phyloP scores from a whole-genome alignment of 306 rosid genomes.

The Notholithocarpus densiflorus region DNA sequence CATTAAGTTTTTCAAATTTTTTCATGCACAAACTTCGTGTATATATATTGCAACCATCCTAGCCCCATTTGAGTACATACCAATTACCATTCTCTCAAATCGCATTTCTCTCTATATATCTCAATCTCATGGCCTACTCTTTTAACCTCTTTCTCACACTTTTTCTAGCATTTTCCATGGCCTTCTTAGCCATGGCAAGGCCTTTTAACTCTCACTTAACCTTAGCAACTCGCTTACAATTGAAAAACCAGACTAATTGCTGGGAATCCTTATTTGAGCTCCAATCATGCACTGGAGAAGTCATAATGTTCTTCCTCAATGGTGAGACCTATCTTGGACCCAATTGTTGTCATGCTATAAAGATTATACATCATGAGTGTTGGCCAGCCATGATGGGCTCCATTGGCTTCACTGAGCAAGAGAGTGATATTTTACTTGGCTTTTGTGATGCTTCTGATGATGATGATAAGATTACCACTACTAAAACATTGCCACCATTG shows the following conservation, averaged over 20 bases:
- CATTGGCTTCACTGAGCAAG: conserved; percentile 54
- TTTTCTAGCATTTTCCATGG: too few relatives aligned
- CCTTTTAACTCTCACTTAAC: too few relatives aligned
- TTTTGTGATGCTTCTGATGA: conserved; percentile 40
- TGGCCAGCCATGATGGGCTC: conserved; percentile 61
- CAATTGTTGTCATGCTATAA: conserved; percentile 50
- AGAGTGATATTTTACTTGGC: conserved; percentile 46
- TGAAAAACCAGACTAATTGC: conserved; percentile 40
- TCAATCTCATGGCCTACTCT: too few relatives aligned
- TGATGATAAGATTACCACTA: background rate
- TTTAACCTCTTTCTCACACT: too few relatives aligned
- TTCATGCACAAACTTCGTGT: too few relatives aligned
- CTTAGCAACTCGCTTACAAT: conserved; percentile 26
- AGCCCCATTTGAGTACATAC: too few relatives aligned
- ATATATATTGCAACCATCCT: too few relatives aligned
- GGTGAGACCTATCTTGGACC: conserved; percentile 52
- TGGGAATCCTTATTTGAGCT: conserved; percentile 60
- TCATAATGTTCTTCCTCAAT: conserved; percentile 50
- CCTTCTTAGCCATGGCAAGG: too few relatives aligned
- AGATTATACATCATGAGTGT: conserved; percentile 49
- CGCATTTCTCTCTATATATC: too few relatives aligned
- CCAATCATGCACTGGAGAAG: conserved; percentile 56
- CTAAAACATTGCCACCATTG: conserved; percentile 11
- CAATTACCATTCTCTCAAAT: too few relatives aligned
- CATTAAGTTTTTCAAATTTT: too few relatives aligned